Evolutionary conservation across 257 asterid genomes (phyloP), one percentile per base, ranked within the genome.

Genomic region (Capsicum rhomboideum): DNA sequence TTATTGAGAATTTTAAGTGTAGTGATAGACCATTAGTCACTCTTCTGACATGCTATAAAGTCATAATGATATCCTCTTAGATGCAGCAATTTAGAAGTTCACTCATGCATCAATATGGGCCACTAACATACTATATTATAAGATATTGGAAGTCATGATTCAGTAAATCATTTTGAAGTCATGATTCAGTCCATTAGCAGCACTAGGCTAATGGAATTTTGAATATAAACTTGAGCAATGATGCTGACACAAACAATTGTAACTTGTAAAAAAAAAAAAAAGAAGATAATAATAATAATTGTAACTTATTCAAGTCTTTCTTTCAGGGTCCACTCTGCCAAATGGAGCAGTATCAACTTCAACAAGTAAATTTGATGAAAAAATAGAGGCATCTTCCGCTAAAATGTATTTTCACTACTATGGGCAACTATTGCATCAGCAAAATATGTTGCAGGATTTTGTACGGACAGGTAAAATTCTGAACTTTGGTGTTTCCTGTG

Each of bases 381-480:
- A 97, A 88, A 95, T 93, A 85, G 99, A 97, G 90, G 88, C 99
- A 85, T 91, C 98, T 82, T 97, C 99, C 85, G 97, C 99, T 81
- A 95, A 94, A 87, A 95, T 97, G 99, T 97, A 97, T 90, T 97
- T 97, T 79, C 99, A 97, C 87, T 97, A 97, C 91, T 95, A 97
- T 8, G 99, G 99, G 49, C 99, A 97, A 86, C 94, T 97, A 79
- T 91, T 97, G 79, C 99, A 97, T 90, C 99, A 97, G 90, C 99
- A 97, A 90, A 97, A 97, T 87, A 97, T 97, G 99, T 59, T 93
- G 91, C 99, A 97, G 91, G 99, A 97, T 90, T 97, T 93, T 87
- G 99, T 97, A 88, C 91, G 99, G 91, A 97, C 99, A 91, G 99
- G 99, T 88, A 83, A 77, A 17, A 54, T 85, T 16, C 42, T n/a